These are phyloP conservation scores for Podaxis sp. DNA, from an alignment of 768 basidiomycete genomes.

Conservation along the genomic window DNA sequence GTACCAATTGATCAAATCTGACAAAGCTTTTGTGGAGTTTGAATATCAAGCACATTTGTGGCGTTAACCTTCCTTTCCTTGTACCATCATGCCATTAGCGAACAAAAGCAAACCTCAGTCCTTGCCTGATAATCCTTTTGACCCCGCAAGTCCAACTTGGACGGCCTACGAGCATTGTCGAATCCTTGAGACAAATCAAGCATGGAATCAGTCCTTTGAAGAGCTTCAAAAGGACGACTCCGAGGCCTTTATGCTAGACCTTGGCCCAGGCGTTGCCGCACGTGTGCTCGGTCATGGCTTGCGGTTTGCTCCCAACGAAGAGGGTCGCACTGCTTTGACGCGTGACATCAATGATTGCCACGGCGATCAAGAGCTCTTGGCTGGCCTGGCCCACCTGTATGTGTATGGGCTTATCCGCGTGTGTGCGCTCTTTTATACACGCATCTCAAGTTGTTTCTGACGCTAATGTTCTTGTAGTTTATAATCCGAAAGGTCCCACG, in stretches of 20 bases:
- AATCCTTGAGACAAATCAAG: neutral
- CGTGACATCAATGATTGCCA: slow-evolving; percentile 5
- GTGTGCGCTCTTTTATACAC: neutral
- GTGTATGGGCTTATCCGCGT: slow-evolving; percentile 9
- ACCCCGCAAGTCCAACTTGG: neutral
- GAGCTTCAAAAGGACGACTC: neutral
- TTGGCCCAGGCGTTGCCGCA: neutral
- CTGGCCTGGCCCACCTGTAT: slow-evolving; percentile 11
- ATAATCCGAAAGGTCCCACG: slow-evolving; percentile 8
- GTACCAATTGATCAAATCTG: slow-evolving; percentile 13
- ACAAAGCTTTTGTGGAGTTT: no score
- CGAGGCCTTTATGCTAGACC: neutral
- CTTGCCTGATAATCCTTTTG: neutral
- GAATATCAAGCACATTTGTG: no score
- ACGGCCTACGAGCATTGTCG: neutral
- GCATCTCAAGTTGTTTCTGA: neutral
- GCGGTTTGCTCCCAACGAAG: neutral
- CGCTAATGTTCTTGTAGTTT: slow-evolving; percentile 1
- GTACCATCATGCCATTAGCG: neutral
- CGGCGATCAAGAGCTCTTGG: slow-evolving; percentile 8
- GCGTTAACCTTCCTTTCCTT: neutral
- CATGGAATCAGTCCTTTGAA: neutral
- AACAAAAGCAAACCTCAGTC: neutral
- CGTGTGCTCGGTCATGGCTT: slow-evolving; percentile 10
- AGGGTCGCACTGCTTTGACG: neutral